These are phyloP conservation scores for Mucor saturninus DNA, from an alignment of 371 early-diverging fungal genomes.

Conservation along the genomic window DNA sequence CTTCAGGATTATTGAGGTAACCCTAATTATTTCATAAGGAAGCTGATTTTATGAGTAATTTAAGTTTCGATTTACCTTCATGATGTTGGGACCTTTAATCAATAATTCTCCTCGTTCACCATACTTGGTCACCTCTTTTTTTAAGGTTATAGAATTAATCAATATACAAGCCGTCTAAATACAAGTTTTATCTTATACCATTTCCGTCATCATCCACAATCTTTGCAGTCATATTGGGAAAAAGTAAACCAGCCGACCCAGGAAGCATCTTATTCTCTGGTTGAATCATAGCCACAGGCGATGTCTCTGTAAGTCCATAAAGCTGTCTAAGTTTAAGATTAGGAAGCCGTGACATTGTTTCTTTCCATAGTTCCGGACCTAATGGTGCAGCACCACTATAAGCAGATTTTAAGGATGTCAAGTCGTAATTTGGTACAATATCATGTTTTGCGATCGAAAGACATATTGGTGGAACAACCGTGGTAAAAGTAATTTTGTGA, in stretches of 20 bases:
- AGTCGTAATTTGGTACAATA: slow-evolving; percentile 64
- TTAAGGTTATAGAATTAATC: no score
- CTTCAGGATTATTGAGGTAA: slow-evolving; percentile 70
- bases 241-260: slow-evolving; percentile 64
- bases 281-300: slow-evolving; percentile 23
- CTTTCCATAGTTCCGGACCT: slow-evolving; percentile 53
- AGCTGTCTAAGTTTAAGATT: slow-evolving; percentile 36
- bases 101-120: slow-evolving; percentile 76
- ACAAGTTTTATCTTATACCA: slow-evolving; percentile 28
- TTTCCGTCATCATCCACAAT: slow-evolving; percentile 66
- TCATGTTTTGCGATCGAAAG: slow-evolving; percentile 66
- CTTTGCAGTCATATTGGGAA: slow-evolving; percentile 70
- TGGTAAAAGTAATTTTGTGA: slow-evolving; percentile 60
- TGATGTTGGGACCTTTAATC: slow-evolving; percentile 82
- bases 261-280: slow-evolving; percentile 9
- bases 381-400: slow-evolving; percentile 86
- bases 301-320: slow-evolving; percentile 31
- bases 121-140: slow-evolving; percentile 49
- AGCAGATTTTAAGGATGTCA: slow-evolving; percentile 60
- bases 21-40: slow-evolving; percentile 36
- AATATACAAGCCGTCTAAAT: not conserved
- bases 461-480: slow-evolving; percentile 81
- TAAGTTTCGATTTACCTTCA: slow-evolving; percentile 49
- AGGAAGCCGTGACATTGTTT: slow-evolving; percentile 47
- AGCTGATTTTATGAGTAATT: slow-evolving; percentile 7